phyloP scores from a whole-genome alignment of 2,329 filamentous ascomycete genomes.

The Fusarium keratoplasticum region DNA sequence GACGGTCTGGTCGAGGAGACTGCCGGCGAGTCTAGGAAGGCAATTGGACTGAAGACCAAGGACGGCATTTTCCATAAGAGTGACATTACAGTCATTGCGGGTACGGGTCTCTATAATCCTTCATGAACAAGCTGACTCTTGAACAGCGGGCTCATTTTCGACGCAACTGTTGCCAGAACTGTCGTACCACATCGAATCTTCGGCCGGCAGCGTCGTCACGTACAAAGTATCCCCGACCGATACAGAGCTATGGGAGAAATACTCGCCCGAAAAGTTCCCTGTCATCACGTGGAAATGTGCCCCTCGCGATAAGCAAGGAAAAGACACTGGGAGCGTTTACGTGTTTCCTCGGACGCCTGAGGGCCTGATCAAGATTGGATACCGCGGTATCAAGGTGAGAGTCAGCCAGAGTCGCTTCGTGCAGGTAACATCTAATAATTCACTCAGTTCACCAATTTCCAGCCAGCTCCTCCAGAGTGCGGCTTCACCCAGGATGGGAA shows the following conservation, averaged over 20 bases:
- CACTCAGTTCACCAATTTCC: constrained; percentile 7
- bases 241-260: not conserved
- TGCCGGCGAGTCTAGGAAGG: not conserved
- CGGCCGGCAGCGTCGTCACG: not conserved
- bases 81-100: not conserved
- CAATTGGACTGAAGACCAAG: not conserved
- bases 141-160: not conserved
- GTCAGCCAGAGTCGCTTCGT: too few species aligned
- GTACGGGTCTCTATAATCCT: not conserved
- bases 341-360: not conserved
- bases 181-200: constrained; percentile 4
- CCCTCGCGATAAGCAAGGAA: not conserved
- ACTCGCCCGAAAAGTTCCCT: not conserved
- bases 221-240: not conserved
- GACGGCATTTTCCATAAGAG: not conserved
- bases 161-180: not conserved
- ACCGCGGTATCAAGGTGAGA: not conserved
- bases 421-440: not conserved
- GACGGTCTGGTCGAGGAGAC: not conserved
- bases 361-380: constrained; percentile 3
- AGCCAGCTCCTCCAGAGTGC: not conserved
- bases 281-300: constrained; percentile 9
- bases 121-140: not conserved
- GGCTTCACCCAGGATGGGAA: constrained; percentile 2
- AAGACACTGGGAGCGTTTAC: constrained; percentile 8